These are phyloP conservation scores for Ephemerocybe angulata DNA, from an alignment of 768 basidiomycete species.

Conservation along the genomic window DNA sequence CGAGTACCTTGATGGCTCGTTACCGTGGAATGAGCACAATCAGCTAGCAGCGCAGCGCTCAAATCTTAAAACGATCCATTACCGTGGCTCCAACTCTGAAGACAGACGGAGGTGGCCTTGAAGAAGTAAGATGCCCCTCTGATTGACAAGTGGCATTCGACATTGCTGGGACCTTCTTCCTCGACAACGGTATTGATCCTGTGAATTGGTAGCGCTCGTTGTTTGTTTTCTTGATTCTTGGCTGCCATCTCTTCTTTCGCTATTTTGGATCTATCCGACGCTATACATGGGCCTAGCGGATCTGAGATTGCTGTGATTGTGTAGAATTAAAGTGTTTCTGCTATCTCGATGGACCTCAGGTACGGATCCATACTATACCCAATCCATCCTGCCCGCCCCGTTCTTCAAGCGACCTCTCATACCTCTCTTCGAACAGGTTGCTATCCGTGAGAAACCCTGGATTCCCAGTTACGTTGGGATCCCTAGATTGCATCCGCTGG, in stretches of 20 bases:
- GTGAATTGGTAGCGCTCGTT: slow-evolving; percentile 10
- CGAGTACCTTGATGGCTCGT: no score
- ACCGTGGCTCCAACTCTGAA: slow-evolving; percentile 17
- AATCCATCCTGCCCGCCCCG: slow-evolving; percentile 35
- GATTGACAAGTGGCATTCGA: background rate
- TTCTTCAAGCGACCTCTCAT: slow-evolving; percentile 37
- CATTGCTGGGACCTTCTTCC: background rate
- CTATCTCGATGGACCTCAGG: slow-evolving; percentile 34
- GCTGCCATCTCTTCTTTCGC: slow-evolving; percentile 23
- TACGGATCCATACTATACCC: slow-evolving; percentile 31
- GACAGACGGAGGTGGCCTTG: slow-evolving; percentile 5
- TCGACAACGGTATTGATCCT: slow-evolving; percentile 19
- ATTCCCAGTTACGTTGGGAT: slow-evolving; percentile 40
- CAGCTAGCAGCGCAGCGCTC: background rate
- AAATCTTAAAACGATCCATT: slow-evolving; percentile 29
- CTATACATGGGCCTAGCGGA: slow-evolving; percentile 32
- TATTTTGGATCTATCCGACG: slow-evolving; percentile 20
- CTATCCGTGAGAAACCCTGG: slow-evolving; percentile 33
- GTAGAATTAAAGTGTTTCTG: slow-evolving; percentile 33
- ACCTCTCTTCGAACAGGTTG: slow-evolving; percentile 27
- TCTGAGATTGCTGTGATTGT: slow-evolving; percentile 38
- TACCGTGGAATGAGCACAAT: background rate
- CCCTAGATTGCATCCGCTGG: slow-evolving; percentile 35
- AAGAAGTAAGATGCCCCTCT: background rate
- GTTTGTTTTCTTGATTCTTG: slow-evolving; percentile 19